Percentiles rank a stretch among this genome's conserved stretches.
These are phyloP conservation scores for Ophiostoma montium DNA, from an alignment of 2,329 filamentous ascomycete species.

Conservation along the genomic window DNA sequence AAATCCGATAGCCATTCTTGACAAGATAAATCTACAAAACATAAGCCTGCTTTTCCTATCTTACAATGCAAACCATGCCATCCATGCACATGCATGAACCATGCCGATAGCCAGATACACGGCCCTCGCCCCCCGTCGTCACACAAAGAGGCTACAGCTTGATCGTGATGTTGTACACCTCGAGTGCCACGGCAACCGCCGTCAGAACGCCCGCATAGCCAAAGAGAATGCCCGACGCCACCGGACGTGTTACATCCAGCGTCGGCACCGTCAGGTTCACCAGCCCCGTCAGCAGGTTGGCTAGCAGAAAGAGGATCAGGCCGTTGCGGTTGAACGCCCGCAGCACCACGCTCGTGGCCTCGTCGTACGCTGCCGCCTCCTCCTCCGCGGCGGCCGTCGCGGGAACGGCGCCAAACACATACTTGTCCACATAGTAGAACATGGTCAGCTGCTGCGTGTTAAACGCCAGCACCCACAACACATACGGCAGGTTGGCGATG, in stretches of 20 bases:
- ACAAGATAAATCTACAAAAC: too few relatives aligned
- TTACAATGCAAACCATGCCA: too few relatives aligned
- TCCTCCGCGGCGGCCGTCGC: conserved; percentile 46
- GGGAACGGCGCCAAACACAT: conserved; percentile 54
- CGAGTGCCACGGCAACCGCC: conserved; percentile 50
- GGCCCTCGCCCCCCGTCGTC: background rate
- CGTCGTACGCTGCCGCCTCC: conserved; percentile 49
- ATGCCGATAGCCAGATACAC: background rate
- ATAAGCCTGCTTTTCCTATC: too few relatives aligned
- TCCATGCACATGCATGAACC: too few relatives aligned
- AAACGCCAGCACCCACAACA: conserved; percentile 85
- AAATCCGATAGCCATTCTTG: too few relatives aligned
- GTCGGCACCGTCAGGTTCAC: conserved; percentile 83
- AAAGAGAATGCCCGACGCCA: conserved; percentile 61
- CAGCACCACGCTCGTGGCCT: conserved; percentile 69
- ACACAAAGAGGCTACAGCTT: conserved; percentile 38
- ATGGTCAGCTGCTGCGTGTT: conserved; percentile 71
- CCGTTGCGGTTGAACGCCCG: conserved; percentile 81
- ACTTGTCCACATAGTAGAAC: conserved; percentile 63
- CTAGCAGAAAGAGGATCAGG: conserved; percentile 67
- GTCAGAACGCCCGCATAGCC: conserved; percentile 58
- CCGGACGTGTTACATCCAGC: conserved; percentile 49
- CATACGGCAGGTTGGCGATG: conserved; percentile 83
- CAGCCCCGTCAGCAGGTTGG: conserved; percentile 77
- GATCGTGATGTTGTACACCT: conserved; percentile 52